phyloP scores from a whole-genome alignment of 352 stramenopile genomes.

The Globisporangium cederbergense region DNA sequence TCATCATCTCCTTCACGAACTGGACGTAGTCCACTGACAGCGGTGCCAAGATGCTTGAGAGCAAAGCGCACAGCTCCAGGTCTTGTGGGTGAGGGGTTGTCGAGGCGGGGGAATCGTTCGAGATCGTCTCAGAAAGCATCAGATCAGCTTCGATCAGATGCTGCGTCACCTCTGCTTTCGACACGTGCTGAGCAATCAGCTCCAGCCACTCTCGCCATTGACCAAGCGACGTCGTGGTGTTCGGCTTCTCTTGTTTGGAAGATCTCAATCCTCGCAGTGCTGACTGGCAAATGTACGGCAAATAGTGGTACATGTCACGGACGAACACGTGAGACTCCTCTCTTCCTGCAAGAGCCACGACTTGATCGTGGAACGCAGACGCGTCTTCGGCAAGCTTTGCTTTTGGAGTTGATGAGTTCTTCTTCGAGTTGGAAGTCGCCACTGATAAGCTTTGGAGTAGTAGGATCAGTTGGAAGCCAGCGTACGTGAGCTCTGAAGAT shows the following conservation, averaged over 20 bases:
- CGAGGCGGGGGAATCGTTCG: not conserved
- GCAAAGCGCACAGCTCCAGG: slow-evolving; percentile 33
- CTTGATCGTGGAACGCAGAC: slow-evolving; percentile 32
- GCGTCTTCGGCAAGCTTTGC: slow-evolving; percentile 21
- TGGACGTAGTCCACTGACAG: slow-evolving; percentile 46
- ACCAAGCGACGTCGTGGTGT: slow-evolving; percentile 15
- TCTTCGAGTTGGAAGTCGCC: not conserved
- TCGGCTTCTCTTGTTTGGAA: slow-evolving; percentile 14
- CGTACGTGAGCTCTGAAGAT: slow-evolving; percentile 35
- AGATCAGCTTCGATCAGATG: slow-evolving; percentile 57
- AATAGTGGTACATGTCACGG: slow-evolving; percentile 40
- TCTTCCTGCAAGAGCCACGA: slow-evolving; percentile 34
- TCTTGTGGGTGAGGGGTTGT: slow-evolving; percentile 21
- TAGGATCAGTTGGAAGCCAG: slow-evolving; percentile 43
- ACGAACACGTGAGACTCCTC: slow-evolving; percentile 29
- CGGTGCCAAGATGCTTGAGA: slow-evolving; percentile 38
- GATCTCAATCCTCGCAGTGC: slow-evolving; percentile 37
- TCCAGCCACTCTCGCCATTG: slow-evolving; percentile 54
- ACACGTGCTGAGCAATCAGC: slow-evolving; percentile 41
- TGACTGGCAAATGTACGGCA: slow-evolving; percentile 54
- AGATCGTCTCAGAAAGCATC: slow-evolving; percentile 23
- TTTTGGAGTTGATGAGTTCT: not conserved
- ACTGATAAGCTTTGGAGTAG: slow-evolving; percentile 35
- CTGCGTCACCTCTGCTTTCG: slow-evolving; percentile 43
- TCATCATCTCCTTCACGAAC: slow-evolving; percentile 38